Percentiles rank a stretch among this genome's conserved stretches.
These are phyloP conservation scores for Geranomyces variabilis DNA, from an alignment of 192 early-diverging fungal genomes.

Conservation along the genomic window DNA sequence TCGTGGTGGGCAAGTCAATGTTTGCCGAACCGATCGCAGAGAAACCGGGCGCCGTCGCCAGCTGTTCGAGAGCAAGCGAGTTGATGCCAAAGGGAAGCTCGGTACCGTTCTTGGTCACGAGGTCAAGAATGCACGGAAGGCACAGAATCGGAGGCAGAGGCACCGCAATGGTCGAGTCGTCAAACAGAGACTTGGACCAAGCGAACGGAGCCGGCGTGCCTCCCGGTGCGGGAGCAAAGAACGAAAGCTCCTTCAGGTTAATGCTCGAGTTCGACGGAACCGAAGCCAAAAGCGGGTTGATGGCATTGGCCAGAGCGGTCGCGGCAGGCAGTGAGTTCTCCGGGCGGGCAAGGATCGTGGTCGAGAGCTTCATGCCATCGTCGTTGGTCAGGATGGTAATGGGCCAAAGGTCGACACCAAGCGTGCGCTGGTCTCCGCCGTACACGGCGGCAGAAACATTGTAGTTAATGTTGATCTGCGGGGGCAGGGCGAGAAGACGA, in stretches of 20 bases:
- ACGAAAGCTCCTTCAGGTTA: conserved; percentile 36
- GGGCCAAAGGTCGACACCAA: conserved; percentile 31
- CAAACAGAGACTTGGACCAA: conserved; percentile 44
- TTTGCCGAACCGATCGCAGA: conserved; percentile 28
- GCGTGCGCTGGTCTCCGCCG: conserved; percentile 32
- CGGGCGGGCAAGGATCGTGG: conserved; percentile 31
- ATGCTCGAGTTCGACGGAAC: conserved; percentile 27
- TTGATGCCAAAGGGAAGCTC: conserved; percentile 29
- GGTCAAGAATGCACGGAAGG: conserved; percentile 25
- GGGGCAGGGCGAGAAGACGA: conserved; percentile 34
- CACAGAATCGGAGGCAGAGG: conserved; percentile 35
- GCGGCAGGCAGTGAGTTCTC: conserved; percentile 44
- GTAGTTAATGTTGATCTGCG: conserved; percentile 38
- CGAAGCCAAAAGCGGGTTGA: conserved; percentile 50
- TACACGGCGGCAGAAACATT: conserved; percentile 34
- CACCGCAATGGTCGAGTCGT: conserved; percentile 15
- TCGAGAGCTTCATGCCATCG: conserved; percentile 29
- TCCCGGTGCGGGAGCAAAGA: conserved; percentile 28
- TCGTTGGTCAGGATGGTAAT: conserved; percentile 28
- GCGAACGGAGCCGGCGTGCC: conserved; percentile 29
- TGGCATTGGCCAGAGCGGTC: conserved; percentile 35
- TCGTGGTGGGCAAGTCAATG: conserved; percentile 19
- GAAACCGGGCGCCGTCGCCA: conserved; percentile 35
- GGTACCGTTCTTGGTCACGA: conserved; percentile 33
- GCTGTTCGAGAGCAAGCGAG: conserved; percentile 31